Conservation (phyloP, 768 basidiomycete species). For the Agaricus sinodeliciosus region DNA sequence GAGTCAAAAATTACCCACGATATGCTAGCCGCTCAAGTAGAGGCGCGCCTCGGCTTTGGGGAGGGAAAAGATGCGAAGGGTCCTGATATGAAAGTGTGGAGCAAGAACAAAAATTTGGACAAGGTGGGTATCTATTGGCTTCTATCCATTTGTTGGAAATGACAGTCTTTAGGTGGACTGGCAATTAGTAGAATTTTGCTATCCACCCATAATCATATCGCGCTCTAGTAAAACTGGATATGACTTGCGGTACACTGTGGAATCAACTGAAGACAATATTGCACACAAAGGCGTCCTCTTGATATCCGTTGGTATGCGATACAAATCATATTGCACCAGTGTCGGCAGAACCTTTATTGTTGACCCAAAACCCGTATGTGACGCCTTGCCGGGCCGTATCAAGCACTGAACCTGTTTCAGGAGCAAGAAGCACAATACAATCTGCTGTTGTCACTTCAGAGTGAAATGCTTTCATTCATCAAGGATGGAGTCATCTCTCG, state of each 20-base stretch:
- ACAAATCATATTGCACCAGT: constrained; percentile 90
- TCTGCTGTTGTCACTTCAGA: constrained; percentile 70
- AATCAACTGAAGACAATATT: constrained; percentile 78
- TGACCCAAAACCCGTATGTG: constrained; percentile 75
- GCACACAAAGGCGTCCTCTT: constrained; percentile 86
- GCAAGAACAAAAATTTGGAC: constrained; percentile 62
- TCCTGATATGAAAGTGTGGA: constrained; percentile 92
- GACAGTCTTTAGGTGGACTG: constrained; percentile 66
- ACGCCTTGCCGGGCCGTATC: neutral
- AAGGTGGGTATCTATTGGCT: constrained; percentile 47
- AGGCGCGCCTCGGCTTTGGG: constrained; percentile 81
- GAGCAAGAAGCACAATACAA: constrained; percentile 89
- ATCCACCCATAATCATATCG: constrained; percentile 94
- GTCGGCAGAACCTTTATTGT: constrained; percentile 94
- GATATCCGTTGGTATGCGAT: constrained; percentile 82
- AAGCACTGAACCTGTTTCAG: constrained; percentile 32
- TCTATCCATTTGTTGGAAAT: neutral
- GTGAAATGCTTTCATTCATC: constrained; percentile 66
- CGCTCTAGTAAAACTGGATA: constrained; percentile 78
- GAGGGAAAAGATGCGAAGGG: constrained; percentile 72
- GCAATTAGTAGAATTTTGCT: constrained; percentile 87
- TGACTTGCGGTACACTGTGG: constrained; percentile 81
- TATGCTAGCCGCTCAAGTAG: constrained; percentile 77
- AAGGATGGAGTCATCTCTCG: constrained; percentile 72
- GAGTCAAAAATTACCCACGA: constrained; percentile 91